A percentile compares a stretch with the other conserved stretches of the same genome.
These are phyloP conservation scores for Amanita brunnescens DNA, from an alignment of 768 basidiomycete species.

Conservation along the genomic window DNA sequence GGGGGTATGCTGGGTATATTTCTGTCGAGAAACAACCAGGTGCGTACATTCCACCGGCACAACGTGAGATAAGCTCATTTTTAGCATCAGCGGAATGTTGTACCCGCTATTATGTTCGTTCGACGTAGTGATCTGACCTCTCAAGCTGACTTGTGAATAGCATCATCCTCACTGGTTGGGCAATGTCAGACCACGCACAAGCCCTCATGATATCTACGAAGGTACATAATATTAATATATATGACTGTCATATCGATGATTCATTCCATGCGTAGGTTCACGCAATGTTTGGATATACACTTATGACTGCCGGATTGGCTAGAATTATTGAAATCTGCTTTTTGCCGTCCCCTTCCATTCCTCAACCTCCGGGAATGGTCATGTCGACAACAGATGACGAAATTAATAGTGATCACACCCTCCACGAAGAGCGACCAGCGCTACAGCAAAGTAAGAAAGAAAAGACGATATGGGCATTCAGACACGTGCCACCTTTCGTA, in stretches of 20 bases:
- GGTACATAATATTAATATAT: conserved; percentile 25
- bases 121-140: neutral
- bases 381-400: conserved; percentile 31
- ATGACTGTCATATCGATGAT: neutral
- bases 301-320: conserved; percentile 75
- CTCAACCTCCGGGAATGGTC: conserved; percentile 13
- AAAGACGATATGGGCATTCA: conserved; percentile 51
- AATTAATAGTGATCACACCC: conserved; percentile 56
- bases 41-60: conserved; percentile 17
- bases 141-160: conserved; percentile 24
- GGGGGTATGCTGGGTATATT: conserved; percentile 87
- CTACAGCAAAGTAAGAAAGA: conserved; percentile 17
- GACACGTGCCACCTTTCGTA: conserved; percentile 85
- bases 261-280: conserved; percentile 52
- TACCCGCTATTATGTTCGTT: conserved; percentile 72
- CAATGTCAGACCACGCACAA: conserved; percentile 87
- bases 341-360: conserved; percentile 29
- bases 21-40: conserved; percentile 71
- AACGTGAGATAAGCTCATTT: neutral
- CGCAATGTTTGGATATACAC: conserved; percentile 71
- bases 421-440: conserved; percentile 27
- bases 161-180: conserved; percentile 89
- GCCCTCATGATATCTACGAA: conserved; percentile 76
- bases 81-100: conserved; percentile 52
- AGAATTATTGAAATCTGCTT: conserved; percentile 84